Conservation (phyloP, 192 early-diverging fungal genomes). For the Coemansia sp. region DNA sequence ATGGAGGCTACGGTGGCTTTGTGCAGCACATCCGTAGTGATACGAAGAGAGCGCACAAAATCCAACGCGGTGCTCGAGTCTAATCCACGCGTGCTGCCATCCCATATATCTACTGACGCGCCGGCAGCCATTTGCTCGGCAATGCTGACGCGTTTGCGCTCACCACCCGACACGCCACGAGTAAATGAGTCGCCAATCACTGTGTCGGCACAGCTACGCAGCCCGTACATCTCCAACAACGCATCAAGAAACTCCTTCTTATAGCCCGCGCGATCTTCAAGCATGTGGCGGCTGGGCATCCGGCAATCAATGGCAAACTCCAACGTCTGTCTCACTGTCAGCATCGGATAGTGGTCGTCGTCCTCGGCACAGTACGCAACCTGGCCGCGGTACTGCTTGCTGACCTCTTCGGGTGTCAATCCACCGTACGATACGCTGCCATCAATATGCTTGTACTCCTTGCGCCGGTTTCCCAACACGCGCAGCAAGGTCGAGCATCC, state of each 20-base stretch:
- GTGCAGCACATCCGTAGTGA: constrained; percentile 64
- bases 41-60: constrained; percentile 68
- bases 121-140: constrained; percentile 57
- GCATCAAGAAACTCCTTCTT: constrained; percentile 30
- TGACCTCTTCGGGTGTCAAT: constrained; percentile 58
- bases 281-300: constrained; percentile 62
- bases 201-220: constrained; percentile 54
- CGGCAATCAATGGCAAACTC: constrained; percentile 74
- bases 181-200: constrained; percentile 59
- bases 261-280: constrained; percentile 61
- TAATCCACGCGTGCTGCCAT: constrained; percentile 61
- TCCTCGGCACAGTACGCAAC: constrained; percentile 57
- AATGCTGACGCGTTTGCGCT: constrained; percentile 64
- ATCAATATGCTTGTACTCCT: constrained; percentile 55
- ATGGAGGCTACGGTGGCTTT: constrained; percentile 61
- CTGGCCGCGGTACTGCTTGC: constrained; percentile 62
- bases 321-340: constrained; percentile 77
- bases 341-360: constrained; percentile 72
- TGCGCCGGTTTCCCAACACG: constrained; percentile 61
- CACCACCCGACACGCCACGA: constrained; percentile 67
- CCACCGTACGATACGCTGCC: constrained; percentile 67
- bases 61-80: constrained; percentile 62
- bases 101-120: constrained; percentile 59
- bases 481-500: constrained; percentile 67
- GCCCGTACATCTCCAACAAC: constrained; percentile 59